Percentiles rank a stretch among this genome's conserved stretches.
phyloP scores from a whole-genome alignment of 257 asterid genomes.

The Fraxinus americana region DNA sequence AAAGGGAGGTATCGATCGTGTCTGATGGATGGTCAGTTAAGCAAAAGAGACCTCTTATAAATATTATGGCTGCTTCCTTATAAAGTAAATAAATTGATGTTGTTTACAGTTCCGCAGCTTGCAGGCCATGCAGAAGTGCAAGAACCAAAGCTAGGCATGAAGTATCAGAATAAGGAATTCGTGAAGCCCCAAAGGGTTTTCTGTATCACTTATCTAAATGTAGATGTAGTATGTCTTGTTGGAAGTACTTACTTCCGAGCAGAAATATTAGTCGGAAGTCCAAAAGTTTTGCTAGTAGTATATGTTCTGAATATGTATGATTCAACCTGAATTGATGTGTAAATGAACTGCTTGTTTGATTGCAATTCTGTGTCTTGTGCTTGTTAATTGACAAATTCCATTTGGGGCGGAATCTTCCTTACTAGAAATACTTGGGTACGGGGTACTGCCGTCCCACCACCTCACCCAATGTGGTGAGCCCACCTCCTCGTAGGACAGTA shows the following conservation, averaged over 20 bases:
- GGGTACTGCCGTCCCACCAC: too few relatives aligned
- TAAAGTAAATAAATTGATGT: neutral
- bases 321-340: conserved; percentile 29
- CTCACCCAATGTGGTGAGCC: too few relatives aligned
- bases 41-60: too few relatives aligned
- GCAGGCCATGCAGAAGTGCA: conserved; percentile 60
- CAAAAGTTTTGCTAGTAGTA: conserved; percentile 27
- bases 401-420: too few relatives aligned
- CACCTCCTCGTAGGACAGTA: too few relatives aligned
- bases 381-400: conserved; percentile 15
- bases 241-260: conserved; percentile 26
- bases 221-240: conserved; percentile 25
- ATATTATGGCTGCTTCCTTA: neutral
- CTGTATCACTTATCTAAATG: conserved; percentile 1
- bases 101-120: conserved; percentile 66
- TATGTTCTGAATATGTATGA: conserved; percentile 28
- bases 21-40: too few relatives aligned
- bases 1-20: too few relatives aligned
- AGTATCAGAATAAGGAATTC: neutral
- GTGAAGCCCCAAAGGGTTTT: conserved; percentile 14
- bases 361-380: conserved; percentile 6
- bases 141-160: conserved; percentile 47
- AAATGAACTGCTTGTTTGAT: conserved; percentile 28
- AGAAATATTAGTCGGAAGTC: conserved; percentile 24
- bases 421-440: too few relatives aligned